Percentiles rank a stretch among this genome's conserved stretches.
phyloP scores from a whole-genome alignment of 345 rosid species.

The Anacardium occidentale region DNA sequence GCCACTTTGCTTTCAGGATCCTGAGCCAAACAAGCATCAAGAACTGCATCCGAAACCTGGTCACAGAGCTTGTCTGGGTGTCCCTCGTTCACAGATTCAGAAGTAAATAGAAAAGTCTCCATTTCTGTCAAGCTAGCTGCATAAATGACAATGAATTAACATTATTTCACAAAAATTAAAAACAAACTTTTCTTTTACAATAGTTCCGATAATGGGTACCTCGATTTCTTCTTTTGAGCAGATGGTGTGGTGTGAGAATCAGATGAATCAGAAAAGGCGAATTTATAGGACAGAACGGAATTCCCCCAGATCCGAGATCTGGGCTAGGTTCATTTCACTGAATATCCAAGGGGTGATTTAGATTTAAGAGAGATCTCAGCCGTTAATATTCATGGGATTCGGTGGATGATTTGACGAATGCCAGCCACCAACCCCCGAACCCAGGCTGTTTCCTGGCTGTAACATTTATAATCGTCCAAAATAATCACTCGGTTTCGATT shows the following conservation, averaged over 20 bases:
- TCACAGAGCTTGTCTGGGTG: conserved; percentile 82
- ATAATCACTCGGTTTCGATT: not conserved
- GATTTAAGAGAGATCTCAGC: not conserved
- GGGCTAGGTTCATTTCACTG: conserved; percentile 21
- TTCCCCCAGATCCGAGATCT: not conserved
- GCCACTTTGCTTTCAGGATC: conserved; percentile 79
- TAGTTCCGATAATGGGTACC: not conserved
- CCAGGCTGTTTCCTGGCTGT: conserved; percentile 8
- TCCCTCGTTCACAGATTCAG: conserved; percentile 77
- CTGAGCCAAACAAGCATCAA: conserved; percentile 64
- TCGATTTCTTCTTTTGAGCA: not conserved
- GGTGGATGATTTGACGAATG: conserved; percentile 18
- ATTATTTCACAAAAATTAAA: too few relatives aligned
- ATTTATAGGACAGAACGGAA: not conserved
- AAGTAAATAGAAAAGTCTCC: conserved; percentile 73
- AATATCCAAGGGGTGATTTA: not conserved
- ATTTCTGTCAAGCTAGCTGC: conserved; percentile 18
- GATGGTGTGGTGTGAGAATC: not conserved
- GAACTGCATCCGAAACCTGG: conserved; percentile 70
- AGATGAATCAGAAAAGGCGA: not conserved
- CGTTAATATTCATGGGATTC: not conserved
- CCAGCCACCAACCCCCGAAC: conserved; percentile 14
- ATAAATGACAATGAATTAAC: too few relatives aligned
- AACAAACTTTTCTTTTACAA: too few relatives aligned
- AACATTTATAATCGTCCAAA: not conserved